Conservation (phyloP, 2,329 filamentous ascomycete species). For the Aspergillus clavatus region DNA sequence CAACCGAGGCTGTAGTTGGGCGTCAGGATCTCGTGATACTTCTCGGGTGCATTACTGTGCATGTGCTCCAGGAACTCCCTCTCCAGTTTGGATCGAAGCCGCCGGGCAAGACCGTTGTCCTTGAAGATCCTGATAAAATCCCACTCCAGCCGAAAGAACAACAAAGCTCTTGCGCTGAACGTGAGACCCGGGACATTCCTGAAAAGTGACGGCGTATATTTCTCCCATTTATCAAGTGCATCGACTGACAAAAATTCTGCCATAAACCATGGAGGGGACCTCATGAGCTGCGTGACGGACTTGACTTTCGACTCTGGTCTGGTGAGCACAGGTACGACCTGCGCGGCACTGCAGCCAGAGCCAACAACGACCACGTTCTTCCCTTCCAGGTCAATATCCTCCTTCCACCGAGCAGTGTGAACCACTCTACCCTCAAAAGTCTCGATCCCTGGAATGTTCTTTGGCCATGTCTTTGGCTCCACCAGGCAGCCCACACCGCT, state of each 20-base stretch:
- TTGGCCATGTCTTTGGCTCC: constrained; percentile 49
- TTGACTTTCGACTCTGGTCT: constrained; percentile 19
- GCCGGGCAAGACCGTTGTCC: constrained; percentile 15
- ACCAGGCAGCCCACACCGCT: constrained; percentile 54
- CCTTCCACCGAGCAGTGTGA: constrained; percentile 28
- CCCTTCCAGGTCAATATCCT: constrained; percentile 18
- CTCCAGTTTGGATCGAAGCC: constrained; percentile 10
- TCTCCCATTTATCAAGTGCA: background rate
- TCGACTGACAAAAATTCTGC: background rate
- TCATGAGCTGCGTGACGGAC: constrained; percentile 27
- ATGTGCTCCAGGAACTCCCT: constrained; percentile 17
- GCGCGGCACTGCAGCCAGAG: constrained; percentile 29
- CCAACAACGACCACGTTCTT: constrained; percentile 30
- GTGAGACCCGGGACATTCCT: background rate
- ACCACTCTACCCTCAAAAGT: constrained; percentile 25
- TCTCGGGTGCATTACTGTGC: constrained; percentile 11
- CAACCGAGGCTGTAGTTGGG: constrained; percentile 12
- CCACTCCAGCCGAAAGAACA: background rate
- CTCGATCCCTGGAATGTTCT: constrained; percentile 37
- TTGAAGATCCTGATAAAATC: constrained; percentile 16
- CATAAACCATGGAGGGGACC: background rate
- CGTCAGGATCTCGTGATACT: constrained; percentile 16
- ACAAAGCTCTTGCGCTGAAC: background rate
- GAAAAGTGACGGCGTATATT: background rate
- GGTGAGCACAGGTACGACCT: constrained; percentile 24